Evolutionary conservation across 2,329 filamentous ascomycete species (phyloP).

Genomic region (Cercospora beticola): DNA sequence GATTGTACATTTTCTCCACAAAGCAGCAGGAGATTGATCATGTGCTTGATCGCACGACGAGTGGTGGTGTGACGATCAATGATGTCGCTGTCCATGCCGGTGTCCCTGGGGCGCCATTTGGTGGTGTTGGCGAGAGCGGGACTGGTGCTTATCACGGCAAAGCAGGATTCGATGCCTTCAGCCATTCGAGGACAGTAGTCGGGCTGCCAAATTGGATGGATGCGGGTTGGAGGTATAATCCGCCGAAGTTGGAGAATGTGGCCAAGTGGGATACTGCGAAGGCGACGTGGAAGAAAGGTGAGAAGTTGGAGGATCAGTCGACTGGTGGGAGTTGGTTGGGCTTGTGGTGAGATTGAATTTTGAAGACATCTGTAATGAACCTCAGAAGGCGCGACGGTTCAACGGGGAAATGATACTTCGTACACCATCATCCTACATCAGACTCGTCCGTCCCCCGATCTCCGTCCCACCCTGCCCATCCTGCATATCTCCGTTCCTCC

Average conservation of each 20-base stretch:
- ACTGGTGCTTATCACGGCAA: constrained; percentile 73
- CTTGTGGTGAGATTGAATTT: constrained; percentile 2
- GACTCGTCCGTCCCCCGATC: constrained; percentile 84
- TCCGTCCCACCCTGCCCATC: constrained; percentile 89
- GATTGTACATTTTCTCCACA: constrained; percentile 77
- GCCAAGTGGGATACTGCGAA: constrained; percentile 12
- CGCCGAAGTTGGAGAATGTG: constrained; percentile 13
- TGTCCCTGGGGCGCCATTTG: constrained; percentile 70
- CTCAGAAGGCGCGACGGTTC: background rate
- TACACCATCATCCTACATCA: constrained; percentile 64
- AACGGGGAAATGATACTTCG: background rate
- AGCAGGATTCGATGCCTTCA: constrained; percentile 64
- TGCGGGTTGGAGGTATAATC: constrained; percentile 11
- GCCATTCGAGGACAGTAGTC: constrained; percentile 44
- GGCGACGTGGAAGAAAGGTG: constrained; percentile 17
- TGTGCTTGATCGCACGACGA: constrained; percentile 46
- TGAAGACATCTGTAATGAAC: background rate
- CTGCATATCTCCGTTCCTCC: constrained; percentile 90
- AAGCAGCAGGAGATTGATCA: constrained; percentile 68
- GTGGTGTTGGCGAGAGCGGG: constrained; percentile 76
- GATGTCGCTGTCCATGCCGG: constrained; percentile 64
- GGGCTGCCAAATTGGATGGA: constrained; percentile 17
- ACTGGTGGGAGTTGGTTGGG: constrained; percentile 7
- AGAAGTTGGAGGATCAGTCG: constrained; percentile 16
- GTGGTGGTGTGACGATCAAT: constrained; percentile 49